Evolutionary conservation across 495 filamentous ascomycete species (phyloP), one percentile per base, ranked within the genome.

Genomic region (Annulohypoxylon moriforme): DNA sequence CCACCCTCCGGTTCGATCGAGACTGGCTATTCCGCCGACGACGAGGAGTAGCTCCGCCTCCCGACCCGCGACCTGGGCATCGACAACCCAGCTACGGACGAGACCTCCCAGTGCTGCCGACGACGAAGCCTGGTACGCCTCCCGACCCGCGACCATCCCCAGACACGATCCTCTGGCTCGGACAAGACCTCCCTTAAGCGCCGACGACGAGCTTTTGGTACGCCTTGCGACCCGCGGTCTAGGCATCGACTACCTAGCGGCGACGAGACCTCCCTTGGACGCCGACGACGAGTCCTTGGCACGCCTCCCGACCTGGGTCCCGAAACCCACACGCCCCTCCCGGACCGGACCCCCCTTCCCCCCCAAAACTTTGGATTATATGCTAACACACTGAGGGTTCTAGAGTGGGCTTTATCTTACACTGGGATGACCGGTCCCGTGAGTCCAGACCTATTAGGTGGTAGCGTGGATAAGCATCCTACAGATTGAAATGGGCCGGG

Each of bases 91-190:
- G n/a, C 42, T n/a, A n/a, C 31, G 6, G 31, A 33, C 10, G 31
- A 33, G 31, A 33, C 31, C 31, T 33, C 31, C 31, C 10, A 6
- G 10, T 7, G 31, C 31, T 7, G 6, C 31, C 31, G 31, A n/a
- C 31, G 31, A 33, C 31, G 31, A 33, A 10, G 6, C 10, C 10
- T 33, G 0, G 31, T 6, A 33, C 31, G 31, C 31, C 31, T 44
- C 18, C 11, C 56, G 56, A 62, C 38, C 40, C 57, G 29, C 46
- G 33, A 49, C 6, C 10, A 42, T 16, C 18, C 56, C 27, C n/a
- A 33, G 64, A 67, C 64, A 67, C 64, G 1, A 67, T 34, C 56
- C 55, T 67, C 49, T 11, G 25, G 24, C 24, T 7, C 38, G n/a
- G 13, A 52, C 25, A 27, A 33, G 50, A 56, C 52, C 31, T 34